These are phyloP conservation scores for Phascolomyces articulosus DNA, from an alignment of 371 early-diverging fungal genomes.

Conservation along the genomic window DNA sequence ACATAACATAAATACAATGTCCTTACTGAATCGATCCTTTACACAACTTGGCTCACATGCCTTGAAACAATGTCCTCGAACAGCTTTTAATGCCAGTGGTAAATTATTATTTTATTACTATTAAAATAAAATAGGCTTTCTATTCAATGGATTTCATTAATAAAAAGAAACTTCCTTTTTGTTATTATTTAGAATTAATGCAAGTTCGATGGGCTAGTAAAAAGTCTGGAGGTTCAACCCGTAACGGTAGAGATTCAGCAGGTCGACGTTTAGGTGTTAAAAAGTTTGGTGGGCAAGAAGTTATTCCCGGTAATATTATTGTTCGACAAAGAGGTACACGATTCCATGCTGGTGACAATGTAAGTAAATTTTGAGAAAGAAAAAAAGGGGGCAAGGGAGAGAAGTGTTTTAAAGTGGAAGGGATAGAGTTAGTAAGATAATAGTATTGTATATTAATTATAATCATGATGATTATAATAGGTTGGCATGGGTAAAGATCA, in stretches of 20 bases:
- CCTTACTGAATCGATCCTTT: slow-evolving; percentile 22
- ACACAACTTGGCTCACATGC: slow-evolving; percentile 11
- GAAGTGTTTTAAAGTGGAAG: too few species aligned
- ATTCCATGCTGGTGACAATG: slow-evolving; percentile 90
- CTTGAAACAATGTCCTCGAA: slow-evolving; percentile 6
- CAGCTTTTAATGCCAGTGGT: slow-evolving; percentile 9
- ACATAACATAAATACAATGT: slow-evolving; percentile 10
- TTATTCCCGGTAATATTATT: slow-evolving; percentile 89
- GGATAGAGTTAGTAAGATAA: too few species aligned
- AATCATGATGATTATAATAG: slow-evolving; percentile 24
- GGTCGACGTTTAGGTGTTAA: slow-evolving; percentile 95
- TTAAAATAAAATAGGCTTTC: too few species aligned
- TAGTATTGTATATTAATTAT: too few species aligned
- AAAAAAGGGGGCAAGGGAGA: background rate
- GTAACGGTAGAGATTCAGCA: slow-evolving; percentile 92
- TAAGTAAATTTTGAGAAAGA: slow-evolving; percentile 29
- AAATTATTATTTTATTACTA: background rate
- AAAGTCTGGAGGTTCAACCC: slow-evolving; percentile 90
- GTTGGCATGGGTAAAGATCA: slow-evolving; percentile 93
- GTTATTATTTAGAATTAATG: slow-evolving; percentile 1
- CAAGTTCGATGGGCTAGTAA: slow-evolving; percentile 94
- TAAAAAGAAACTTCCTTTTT: background rate
- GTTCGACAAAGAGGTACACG: slow-evolving; percentile 92
- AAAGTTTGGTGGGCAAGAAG: slow-evolving; percentile 81
- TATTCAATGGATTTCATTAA: too few species aligned